phyloP scores from a whole-genome alignment of 352 stramenopile genomes.

The Globisporangium recalcitrans region DNA sequence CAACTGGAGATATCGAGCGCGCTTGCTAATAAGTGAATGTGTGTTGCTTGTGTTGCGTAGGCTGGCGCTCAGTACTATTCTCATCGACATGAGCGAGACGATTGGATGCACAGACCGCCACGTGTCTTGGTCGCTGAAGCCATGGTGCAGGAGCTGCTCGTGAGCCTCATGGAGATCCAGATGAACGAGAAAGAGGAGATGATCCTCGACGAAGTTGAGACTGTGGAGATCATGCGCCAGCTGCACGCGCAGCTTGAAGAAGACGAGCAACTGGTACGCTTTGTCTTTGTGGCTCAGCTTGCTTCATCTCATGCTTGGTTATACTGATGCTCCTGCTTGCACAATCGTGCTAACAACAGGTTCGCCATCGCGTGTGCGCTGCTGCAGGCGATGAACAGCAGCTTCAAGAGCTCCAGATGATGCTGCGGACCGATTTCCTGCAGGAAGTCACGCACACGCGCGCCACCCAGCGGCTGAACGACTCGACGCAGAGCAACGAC shows the following conservation, averaged over 20 bases:
- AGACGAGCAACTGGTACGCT: conserved; percentile 36
- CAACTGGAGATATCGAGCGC: too few species aligned
- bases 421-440: conserved; percentile 48
- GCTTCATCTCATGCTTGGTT: too few species aligned
- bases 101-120: conserved; percentile 26
- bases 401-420: conserved; percentile 43
- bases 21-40: too few species aligned
- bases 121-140: conserved; percentile 51
- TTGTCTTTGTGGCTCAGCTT: background rate
- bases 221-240: conserved; percentile 45
- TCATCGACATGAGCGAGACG: background rate
- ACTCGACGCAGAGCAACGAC: conserved; percentile 35
- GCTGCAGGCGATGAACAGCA: conserved; percentile 47
- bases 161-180: conserved; percentile 45
- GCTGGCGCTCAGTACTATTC: background rate
- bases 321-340: background rate
- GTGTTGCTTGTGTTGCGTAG: background rate
- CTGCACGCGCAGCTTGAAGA: conserved; percentile 40
- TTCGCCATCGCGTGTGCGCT: conserved; percentile 36
- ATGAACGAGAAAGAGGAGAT: conserved; percentile 50
- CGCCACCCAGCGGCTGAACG: conserved; percentile 16
- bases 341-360: conserved; percentile 14
- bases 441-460: conserved; percentile 29
- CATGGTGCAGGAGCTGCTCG: conserved; percentile 61
- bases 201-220: conserved; percentile 57